Percentiles rank a stretch among this genome's conserved stretches.
These are phyloP conservation scores for Phaffomyces antillensis DNA, from an alignment of 805 yeast species.

Conservation along the genomic window DNA sequence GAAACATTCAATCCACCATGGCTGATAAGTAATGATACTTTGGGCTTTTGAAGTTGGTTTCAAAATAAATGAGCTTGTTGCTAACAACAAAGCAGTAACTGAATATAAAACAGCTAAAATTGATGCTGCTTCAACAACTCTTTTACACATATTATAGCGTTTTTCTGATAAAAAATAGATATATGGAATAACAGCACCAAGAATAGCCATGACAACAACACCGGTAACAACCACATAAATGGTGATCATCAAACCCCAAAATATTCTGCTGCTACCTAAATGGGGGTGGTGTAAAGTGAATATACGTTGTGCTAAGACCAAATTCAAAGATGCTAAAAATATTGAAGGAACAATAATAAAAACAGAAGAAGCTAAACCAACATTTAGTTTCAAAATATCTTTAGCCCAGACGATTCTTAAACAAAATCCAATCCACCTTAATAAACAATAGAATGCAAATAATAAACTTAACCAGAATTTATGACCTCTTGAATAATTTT, in stretches of 20 bases:
- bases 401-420: slow-evolving; percentile 53
- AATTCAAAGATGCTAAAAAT: slow-evolving; percentile 50
- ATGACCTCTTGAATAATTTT: slow-evolving; percentile 50
- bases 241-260: slow-evolving; percentile 43
- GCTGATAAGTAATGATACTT: slow-evolving; percentile 52
- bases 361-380: slow-evolving; percentile 53
- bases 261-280: slow-evolving; percentile 45
- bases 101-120: slow-evolving; percentile 45
- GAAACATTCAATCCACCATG: slow-evolving; percentile 74
- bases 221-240: slow-evolving; percentile 49
- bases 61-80: slow-evolving; percentile 44
- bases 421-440: slow-evolving; percentile 53
- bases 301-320: slow-evolving; percentile 63
- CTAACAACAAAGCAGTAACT: slow-evolving; percentile 41
- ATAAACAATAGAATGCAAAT: slow-evolving; percentile 43
- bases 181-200: slow-evolving; percentile 57
- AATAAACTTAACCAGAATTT: slow-evolving; percentile 49
- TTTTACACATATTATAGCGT: slow-evolving; percentile 43
- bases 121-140: slow-evolving; percentile 46
- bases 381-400: slow-evolving; percentile 36
- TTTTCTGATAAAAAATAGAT: slow-evolving; percentile 42
- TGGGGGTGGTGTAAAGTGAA: slow-evolving; percentile 77
- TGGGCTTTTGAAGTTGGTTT: slow-evolving; percentile 47
- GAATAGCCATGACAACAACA: slow-evolving; percentile 60
- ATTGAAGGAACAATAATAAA: slow-evolving; percentile 52